These are phyloP conservation scores for Cutaneotrichosporon sp. DNA, from an alignment of 1,284 basidiomycete genomes.

Conservation along the genomic window DNA sequence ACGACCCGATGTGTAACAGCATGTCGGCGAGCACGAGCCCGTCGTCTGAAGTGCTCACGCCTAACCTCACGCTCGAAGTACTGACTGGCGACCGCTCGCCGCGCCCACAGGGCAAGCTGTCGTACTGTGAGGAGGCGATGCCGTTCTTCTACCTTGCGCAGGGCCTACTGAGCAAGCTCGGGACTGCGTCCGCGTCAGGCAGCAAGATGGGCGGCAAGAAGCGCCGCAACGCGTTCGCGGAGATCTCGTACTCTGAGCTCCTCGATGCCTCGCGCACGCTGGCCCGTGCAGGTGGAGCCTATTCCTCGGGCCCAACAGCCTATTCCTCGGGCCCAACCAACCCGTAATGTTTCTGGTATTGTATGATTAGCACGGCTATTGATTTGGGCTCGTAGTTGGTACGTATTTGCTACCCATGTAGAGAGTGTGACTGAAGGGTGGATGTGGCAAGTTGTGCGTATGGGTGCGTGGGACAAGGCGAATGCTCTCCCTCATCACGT, in stretches of 20 bases:
- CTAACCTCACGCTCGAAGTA: slow-evolving; percentile 3
- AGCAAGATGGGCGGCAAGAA: slow-evolving; percentile 21
- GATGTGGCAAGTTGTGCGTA: neutral
- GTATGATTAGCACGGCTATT: slow-evolving; percentile 6
- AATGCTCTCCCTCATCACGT: neutral
- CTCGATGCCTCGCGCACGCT: slow-evolving; percentile 49
- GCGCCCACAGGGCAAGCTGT: slow-evolving; percentile 21
- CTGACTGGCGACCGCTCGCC: slow-evolving; percentile 5
- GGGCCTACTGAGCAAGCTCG: slow-evolving; percentile 47
- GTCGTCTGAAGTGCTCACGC: slow-evolving; percentile 4
- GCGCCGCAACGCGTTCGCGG: slow-evolving; percentile 42
- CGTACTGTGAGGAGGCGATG: slow-evolving; percentile 53
- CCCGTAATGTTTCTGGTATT: neutral
- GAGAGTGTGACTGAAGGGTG: neutral
- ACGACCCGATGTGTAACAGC: slow-evolving; percentile 47
- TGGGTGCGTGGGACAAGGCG: too few species aligned
- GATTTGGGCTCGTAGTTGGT: slow-evolving; percentile 2
- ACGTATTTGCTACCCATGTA: slow-evolving; percentile 3
- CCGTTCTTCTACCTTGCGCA: slow-evolving; percentile 55
- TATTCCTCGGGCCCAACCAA: neutral
- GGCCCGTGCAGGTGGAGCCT: slow-evolving; percentile 21
- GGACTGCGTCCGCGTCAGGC: neutral
- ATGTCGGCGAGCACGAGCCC: slow-evolving; percentile 7
- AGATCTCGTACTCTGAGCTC: slow-evolving; percentile 45
- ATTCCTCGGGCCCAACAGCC: neutral